Evolutionary conservation across 176 grass and related monocot genomes (phyloP), one percentile per base, ranked within the genome.

Genomic region (Microstegium vimineum): DNA sequence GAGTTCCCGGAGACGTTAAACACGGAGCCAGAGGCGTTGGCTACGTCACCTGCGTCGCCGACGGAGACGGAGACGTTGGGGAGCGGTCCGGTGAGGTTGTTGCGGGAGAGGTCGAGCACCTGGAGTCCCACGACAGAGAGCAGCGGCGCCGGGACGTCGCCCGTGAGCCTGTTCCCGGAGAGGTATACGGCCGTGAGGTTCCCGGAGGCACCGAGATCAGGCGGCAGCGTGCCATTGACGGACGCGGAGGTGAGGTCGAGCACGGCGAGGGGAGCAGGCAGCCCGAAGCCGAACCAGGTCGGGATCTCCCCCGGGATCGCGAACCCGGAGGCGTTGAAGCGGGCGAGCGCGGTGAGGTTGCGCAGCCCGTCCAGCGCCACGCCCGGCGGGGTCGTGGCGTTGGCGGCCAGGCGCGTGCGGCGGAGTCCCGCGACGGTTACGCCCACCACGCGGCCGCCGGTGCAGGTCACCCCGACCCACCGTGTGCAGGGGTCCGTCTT

Each of bases 281-380:
- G 80, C 20, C 18, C 43, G 41, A 22, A 2, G 76, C 73, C 89
- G 66, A 98, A 93, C 93, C 93, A 95, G 0, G 49, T 31, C 17
- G 96, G 96, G 74, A 99, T 71, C 62, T 73, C 37, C 8, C 90
- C 96, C 12, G 91, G 93, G 8, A 99, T 83, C 80, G 83, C 38
- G 81, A 99, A 99, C 4, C 89, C 86, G 40, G 96, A 91, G 1
- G 96, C 96, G 74, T 99, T 95, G 88, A 99, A 99, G 51, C 75
- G 66, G 25, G 75, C 52, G 49, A 99, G 86, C 65, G 49, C 81
- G 14, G 90, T 88, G 35, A 99, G 90, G 25, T 74, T 62, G 18
- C 74, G 68, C 9, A 99, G 43, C 1, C 82, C 93, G 34, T 88
- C 85, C 22, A 95, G 80, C 20, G n/a, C n/a, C n/a, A n/a, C n/a